phyloP scores from a whole-genome alignment of 805 yeast species.

The Saturnispora galanensis region DNA sequence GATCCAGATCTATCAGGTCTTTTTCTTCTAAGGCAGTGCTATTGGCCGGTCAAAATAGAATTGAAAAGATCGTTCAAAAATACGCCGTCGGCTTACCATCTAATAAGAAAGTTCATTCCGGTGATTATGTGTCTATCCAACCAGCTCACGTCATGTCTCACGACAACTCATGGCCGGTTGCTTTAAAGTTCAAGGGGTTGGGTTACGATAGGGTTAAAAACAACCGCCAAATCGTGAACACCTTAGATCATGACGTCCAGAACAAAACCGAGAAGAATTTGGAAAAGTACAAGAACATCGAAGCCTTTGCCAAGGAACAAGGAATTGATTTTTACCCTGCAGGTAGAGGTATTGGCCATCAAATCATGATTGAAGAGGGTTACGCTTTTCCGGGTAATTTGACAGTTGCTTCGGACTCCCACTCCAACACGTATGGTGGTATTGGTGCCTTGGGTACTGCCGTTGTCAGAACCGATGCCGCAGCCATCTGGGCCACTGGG shows the following conservation, averaged over 20 bases:
- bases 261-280: conserved; percentile 83
- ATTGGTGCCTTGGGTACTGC: conserved; percentile 95
- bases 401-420: conserved; percentile 96
- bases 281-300: conserved; percentile 79
- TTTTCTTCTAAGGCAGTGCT: conserved; percentile 1
- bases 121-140: conserved; percentile 88
- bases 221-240: conserved; percentile 87
- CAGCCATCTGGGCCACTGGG: conserved; percentile 99
- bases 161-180: conserved; percentile 99
- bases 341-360: conserved; percentile 98
- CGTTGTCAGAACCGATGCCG: conserved; percentile 96
- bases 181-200: conserved; percentile 87
- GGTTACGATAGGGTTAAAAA: conserved; percentile 82
- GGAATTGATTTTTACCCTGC: conserved; percentile 97
- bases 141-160: conserved; percentile 99
- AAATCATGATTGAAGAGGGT: conserved; percentile 98
- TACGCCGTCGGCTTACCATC: conserved; percentile 79
- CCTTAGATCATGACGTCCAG: conserved; percentile 97
- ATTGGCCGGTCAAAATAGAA: conserved; percentile 63
- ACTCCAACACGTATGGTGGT: conserved; percentile 97
- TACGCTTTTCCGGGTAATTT: conserved; percentile 91
- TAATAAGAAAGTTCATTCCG: conserved; percentile 71
- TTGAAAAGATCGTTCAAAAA: conserved; percentile 91
- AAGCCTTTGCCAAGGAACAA: conserved; percentile 79
- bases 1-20: neutral